Conservation (phyloP, 306 rosid species). For the Pyrus bretschneideri region DNA sequence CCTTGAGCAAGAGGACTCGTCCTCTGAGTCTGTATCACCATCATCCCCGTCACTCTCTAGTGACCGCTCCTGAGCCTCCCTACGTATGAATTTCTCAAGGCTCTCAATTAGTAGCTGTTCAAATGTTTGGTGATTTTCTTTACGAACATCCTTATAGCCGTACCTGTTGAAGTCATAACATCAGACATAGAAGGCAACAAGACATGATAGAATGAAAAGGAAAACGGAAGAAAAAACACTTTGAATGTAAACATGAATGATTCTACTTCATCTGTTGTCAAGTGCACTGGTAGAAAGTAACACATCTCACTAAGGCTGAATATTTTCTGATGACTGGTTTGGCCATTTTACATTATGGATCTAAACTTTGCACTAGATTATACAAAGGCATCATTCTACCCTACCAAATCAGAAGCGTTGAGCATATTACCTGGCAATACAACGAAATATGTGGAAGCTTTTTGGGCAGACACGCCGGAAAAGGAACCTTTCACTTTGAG, state of each 20-base stretch:
- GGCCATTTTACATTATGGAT: neutral
- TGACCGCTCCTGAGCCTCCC: conserved; percentile 87
- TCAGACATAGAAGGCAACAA: neutral
- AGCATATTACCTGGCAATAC: conserved; percentile 64
- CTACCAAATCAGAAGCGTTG: neutral
- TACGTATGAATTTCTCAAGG: conserved; percentile 89
- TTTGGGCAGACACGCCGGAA: conserved; percentile 93
- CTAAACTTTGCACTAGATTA: neutral
- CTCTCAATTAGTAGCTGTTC: conserved; percentile 97
- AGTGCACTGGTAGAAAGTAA: too few species aligned
- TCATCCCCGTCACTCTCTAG: conserved; percentile 89
- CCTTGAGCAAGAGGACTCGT: conserved; percentile 44
- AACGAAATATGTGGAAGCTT: conserved; percentile 84
- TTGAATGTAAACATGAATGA: too few species aligned
- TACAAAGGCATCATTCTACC: neutral
- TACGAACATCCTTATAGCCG: conserved; percentile 92
- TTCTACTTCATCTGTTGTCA: neutral
- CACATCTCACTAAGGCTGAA: neutral
- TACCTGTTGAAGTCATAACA: conserved; percentile 40
- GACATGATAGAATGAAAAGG: neutral
- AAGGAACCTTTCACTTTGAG: conserved; percentile 97
- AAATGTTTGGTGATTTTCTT: conserved; percentile 87
- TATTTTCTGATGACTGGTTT: neutral
- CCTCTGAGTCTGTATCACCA: conserved; percentile 54
- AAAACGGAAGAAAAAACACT: neutral